These are phyloP conservation scores for Kentomonas sorsogonicus DNA, from an alignment of 208 protist genomes.

Conservation along the genomic window DNA sequence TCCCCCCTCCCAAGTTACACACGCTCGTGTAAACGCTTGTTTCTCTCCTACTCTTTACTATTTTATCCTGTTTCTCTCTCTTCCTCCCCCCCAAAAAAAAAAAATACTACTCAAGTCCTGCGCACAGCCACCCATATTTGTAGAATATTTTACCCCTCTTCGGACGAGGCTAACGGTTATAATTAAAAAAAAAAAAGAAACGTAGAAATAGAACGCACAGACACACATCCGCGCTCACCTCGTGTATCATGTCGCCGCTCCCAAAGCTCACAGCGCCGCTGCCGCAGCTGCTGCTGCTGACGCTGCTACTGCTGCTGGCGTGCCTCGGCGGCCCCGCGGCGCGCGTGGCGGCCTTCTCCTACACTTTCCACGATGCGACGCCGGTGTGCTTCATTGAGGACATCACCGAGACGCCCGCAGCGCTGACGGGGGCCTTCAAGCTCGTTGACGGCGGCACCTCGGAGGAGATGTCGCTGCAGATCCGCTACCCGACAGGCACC, in stretches of 20 bases:
- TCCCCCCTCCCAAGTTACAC: not conserved
- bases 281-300: not conserved
- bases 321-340: conserved; percentile 1
- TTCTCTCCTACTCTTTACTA: no score
- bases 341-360: conserved; percentile 32
- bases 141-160: not conserved
- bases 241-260: not conserved
- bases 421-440: no score
- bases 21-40: no score
- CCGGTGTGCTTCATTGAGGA: conserved; percentile 66
- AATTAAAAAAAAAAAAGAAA: conserved; percentile 1
- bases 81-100: not conserved
- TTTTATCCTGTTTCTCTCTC: not conserved
- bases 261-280: conserved; percentile 6
- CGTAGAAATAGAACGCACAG: not conserved
- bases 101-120: not conserved
- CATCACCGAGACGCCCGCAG: conserved; percentile 19
- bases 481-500: no score
- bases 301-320: conserved; percentile 8
- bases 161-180: not conserved
- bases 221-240: not conserved
- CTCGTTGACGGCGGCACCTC: no score
- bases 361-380: conserved; percentile 28
- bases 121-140: not conserved
- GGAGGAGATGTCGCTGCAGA: conserved; percentile 4